Evolutionary conservation across 129 eudicot genomes (phyloP).

Genomic region (Chrysanthemum lavandulifolium): DNA sequence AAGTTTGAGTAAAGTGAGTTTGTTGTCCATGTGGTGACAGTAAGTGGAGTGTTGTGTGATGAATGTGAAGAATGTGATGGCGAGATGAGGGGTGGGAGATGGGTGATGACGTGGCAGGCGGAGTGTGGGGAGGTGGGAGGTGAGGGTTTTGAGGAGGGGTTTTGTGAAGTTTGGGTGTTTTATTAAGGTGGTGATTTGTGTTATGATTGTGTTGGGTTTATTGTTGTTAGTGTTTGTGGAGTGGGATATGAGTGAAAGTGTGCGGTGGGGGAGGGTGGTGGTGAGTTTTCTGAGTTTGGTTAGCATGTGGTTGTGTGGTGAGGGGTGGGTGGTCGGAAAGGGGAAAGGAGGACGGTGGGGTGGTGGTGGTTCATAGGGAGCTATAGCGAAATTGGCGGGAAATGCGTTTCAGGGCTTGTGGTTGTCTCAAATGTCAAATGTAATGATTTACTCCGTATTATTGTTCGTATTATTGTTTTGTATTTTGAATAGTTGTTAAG

Average conservation of each 20-base stretch:
- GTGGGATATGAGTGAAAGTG: not conserved
- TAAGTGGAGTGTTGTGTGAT: slow-evolving; percentile 40
- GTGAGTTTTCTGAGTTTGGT: slow-evolving; percentile 22
- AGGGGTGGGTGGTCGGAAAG: not conserved
- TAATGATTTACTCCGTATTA: no score
- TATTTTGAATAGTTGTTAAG: no score
- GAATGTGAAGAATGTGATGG: slow-evolving; percentile 37
- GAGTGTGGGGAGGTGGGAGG: slow-evolving; percentile 33
- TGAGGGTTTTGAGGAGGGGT: slow-evolving; percentile 25
- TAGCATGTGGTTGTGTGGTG: slow-evolving; percentile 3
- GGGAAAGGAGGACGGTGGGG: no score
- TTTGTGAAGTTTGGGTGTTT: slow-evolving; percentile 33
- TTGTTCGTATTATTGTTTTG: no score
- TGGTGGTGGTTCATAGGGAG: no score
- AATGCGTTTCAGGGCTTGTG: no score
- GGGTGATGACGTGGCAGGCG: slow-evolving; percentile 29
- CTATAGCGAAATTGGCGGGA: no score
- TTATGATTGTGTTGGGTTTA: not conserved
- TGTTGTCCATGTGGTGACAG: slow-evolving; percentile 28
- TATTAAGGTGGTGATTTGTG: slow-evolving; percentile 16
- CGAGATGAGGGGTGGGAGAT: slow-evolving; percentile 21
- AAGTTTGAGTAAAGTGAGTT: slow-evolving; percentile 25
- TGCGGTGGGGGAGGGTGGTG: slow-evolving; percentile 2
- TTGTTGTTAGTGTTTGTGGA: slow-evolving; percentile 8
- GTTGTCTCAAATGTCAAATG: no score